Base-by-base conservation (phyloP, 768 basidiomycete species). In the Panellus pusillus region DNA sequence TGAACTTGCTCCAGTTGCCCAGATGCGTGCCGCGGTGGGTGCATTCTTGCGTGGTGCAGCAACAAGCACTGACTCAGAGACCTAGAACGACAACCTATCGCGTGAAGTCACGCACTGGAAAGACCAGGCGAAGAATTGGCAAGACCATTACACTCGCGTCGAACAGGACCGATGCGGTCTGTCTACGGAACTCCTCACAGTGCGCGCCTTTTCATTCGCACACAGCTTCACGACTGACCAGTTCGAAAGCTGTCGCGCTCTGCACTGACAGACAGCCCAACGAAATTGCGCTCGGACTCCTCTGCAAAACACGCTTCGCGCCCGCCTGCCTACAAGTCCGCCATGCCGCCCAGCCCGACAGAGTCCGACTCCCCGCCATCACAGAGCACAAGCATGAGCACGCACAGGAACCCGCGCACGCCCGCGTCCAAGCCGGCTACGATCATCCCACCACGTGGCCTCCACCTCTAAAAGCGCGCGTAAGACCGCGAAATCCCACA, bases 91-190 rank as follows among this genome's bases (percentile, higher is more conserved):
- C 1, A 83, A 82, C 49, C 73, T 89, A 28, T 79, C 81, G 20
- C 77, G 84, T 44, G 87, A 91, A 65, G 73, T 80, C 0, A 71
- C 69, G 0, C 86, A 89, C 48, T 89, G 87, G 86, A 89, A 88
- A 67, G 81, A 84, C 45, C 89, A 90, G 61, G 80, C 87, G 0
- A 74, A 75, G 48, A 86, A 86, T 61, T 91, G 89, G 89, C 89
- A 90, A 66, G 87, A 88, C 18, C 87, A 89, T 61, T 90, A 88
- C 66, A 71, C 84, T 35, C 81, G 87, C 14, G 85, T 88, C 41
- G 87, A 91, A 56, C 76, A 84, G 50, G 86, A 89, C 52, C 78
- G 87, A 50, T 79, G 76, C 28, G 74, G 75, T 6, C 75, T 89
- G 12, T 73, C 81, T 8, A 76, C 77, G 5, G 84, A 86, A 49